Percentiles rank a stretch among this genome's conserved stretches.
Conservation (phyloP, 768 basidiomycete species). For the Macrolepiota albuminosa region DNA sequence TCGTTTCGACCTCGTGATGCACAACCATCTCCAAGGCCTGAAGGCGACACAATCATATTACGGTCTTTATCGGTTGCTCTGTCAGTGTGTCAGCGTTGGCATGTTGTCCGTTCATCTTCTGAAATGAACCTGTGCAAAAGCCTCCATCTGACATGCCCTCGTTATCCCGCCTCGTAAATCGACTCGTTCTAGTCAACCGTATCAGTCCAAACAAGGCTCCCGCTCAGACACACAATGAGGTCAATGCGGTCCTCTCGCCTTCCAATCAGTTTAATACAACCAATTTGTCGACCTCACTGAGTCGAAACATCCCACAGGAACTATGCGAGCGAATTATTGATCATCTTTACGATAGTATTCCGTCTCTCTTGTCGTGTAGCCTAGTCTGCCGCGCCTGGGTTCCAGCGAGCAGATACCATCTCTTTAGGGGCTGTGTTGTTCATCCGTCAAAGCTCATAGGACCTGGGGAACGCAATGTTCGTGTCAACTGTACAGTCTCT, state of each 20-base stretch:
- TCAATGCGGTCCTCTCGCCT: background rate
- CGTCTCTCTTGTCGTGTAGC: conserved; percentile 16
- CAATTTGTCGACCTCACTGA: conserved; percentile 5
- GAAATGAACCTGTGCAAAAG: background rate
- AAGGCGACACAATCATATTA: background rate
- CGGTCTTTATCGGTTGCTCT: background rate
- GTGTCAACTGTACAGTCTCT: conserved; percentile 8
- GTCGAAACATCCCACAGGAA: conserved; percentile 14
- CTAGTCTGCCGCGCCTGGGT: conserved; percentile 22
- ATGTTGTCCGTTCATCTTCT: background rate
- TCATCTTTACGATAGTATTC: conserved; percentile 7
- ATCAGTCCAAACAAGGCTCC: background rate
- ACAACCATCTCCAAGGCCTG: background rate
- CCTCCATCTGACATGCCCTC: conserved; percentile 2
- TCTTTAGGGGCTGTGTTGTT: conserved; percentile 8
- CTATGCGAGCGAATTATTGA: conserved; percentile 14
- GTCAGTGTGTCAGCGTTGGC: background rate
- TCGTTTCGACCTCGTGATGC: background rate
- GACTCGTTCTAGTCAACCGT: conserved; percentile 4
- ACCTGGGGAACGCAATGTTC: background rate
- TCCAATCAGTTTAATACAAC: background rate
- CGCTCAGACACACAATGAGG: background rate
- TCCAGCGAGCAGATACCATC: conserved; percentile 13
- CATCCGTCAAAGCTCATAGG: conserved; percentile 4
- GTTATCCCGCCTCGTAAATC: conserved; percentile 6